Evolutionary conservation across 1,139 yeast genomes (phyloP).

Genomic region (Yamadazyma pseudoaaseri): DNA sequence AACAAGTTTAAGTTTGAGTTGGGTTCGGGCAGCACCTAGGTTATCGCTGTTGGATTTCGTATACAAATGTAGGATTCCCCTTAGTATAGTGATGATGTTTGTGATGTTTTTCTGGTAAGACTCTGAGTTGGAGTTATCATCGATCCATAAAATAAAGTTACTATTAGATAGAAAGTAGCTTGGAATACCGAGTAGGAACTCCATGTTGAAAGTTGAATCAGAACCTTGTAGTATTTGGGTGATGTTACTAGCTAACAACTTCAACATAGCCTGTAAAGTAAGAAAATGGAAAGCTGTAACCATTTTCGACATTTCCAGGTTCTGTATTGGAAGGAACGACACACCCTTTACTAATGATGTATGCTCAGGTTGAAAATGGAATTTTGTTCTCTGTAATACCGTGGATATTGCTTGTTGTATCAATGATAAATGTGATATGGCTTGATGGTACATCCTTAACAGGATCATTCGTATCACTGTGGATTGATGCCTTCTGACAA

Average conservation of each 20-base stretch:
- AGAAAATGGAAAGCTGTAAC: constrained; percentile 34
- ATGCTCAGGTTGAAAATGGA: too few relatives aligned
- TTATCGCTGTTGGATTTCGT: too few relatives aligned
- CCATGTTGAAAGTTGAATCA: constrained; percentile 11
- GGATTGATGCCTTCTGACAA: constrained; percentile 5
- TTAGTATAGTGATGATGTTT: constrained; percentile 22
- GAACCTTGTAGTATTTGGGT: constrained; percentile 12
- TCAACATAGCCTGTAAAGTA: constrained; percentile 29
- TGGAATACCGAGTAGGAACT: constrained; percentile 14
- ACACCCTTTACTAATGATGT: constrained; percentile 4
- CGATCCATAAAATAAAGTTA: constrained; percentile 26
- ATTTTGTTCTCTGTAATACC: too few relatives aligned
- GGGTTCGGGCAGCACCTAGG: not conserved
- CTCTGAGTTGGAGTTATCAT: too few relatives aligned
- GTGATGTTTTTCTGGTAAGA: constrained; percentile 15
- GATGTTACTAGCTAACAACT: constrained; percentile 21
- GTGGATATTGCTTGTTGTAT: constrained; percentile 11
- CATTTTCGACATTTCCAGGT: constrained; percentile 17
- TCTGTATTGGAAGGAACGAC: constrained; percentile 1
- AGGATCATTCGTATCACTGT: constrained; percentile 3
- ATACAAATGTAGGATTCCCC: too few relatives aligned
- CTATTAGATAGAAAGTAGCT: constrained; percentile 20
- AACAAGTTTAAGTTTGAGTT: constrained; percentile 5
- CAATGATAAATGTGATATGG: constrained; percentile 13
- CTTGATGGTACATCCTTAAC: constrained; percentile 1